Evolutionary conservation across 345 rosid genomes (phyloP), one percentile per base, ranked within the genome.

Genomic region (Populus pruinosa): DNA sequence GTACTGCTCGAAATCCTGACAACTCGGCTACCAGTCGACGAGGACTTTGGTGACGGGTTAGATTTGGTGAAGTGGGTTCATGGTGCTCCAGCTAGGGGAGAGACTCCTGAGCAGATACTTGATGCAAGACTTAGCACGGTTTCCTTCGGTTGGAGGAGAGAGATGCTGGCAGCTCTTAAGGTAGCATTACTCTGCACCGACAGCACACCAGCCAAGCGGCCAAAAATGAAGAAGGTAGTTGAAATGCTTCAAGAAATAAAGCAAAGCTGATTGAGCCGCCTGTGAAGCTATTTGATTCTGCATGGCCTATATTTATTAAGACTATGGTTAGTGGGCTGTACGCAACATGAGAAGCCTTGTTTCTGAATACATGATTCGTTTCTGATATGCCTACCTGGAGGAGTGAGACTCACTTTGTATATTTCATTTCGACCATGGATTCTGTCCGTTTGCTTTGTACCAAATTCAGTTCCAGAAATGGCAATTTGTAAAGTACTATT

Each of bases 81-180:
- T 71, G 82, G 85, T 33, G 85, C 85, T 67, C 82, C 85, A 1
- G 79, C 39, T 8, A 78, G 85, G 69, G 82, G 85, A 31, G 85
- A 82, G 81, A 82, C 82, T 70, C 85, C 85, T 4, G 85, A 82
- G 82, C 85, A 82, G 75, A 82, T 82, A 70, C 85, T 82, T 50
- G 85, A 82, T 67, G 77, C 85, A 12, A 82, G 59, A 36, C 85
- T 82, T n/a, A 82, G 85, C 76, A 82, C 85, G 0, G 85, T 82
- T 44, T 93, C 97, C 44, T 96, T 93, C 69, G 88, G 86, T 23
- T 96, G 98, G 99, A 87, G 99, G 83, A 90, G 85, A 84, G 98
- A 96, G 80, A 96, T 96, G 99, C 93, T 96, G 76, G 91, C 92
- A n/a, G 97, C 96, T 78, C 85, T 82, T 21, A 82, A 82, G 82